Conservation (phyloP, 2,329 filamentous ascomycete species). For the Diplodia seriata region DNA sequence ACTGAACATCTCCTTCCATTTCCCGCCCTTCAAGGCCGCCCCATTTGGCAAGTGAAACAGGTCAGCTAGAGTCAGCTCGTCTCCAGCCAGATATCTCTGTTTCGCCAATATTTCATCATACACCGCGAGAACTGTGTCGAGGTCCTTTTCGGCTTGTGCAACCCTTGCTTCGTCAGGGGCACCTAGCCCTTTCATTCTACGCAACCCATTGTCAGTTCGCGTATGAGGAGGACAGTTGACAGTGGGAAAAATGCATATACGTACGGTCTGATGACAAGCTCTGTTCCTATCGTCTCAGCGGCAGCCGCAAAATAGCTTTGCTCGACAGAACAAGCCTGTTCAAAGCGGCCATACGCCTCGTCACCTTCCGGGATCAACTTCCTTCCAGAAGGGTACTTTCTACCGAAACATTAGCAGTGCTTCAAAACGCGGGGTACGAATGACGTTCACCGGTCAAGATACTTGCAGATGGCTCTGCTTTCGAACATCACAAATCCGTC, state of each 20-base stretch:
- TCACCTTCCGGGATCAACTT: neutral
- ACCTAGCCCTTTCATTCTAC: neutral
- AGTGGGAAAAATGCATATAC: neutral
- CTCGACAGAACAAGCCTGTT: neutral
- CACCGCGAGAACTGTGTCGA: neutral
- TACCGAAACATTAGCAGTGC: neutral
- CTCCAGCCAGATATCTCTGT: neutral
- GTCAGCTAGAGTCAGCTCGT: neutral
- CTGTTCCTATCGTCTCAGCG: neutral
- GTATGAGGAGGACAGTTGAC: no score
- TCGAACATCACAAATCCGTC: neutral
- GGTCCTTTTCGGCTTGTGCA: neutral
- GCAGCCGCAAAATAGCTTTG: neutral
- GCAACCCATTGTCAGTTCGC: no score
- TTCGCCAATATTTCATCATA: neutral
- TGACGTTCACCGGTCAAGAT: neutral
- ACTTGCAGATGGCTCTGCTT: neutral
- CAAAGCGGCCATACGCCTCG: neutral
- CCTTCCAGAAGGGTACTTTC: neutral
- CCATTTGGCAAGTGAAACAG: neutral
- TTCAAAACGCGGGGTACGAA: rapidly evolving
- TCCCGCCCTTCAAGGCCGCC: neutral
- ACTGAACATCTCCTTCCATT: neutral
- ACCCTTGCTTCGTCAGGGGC: neutral
- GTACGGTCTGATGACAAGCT: neutral